These are phyloP conservation scores for Simplicillium aogashimaense DNA, from an alignment of 2,329 filamentous ascomycete species.

Conservation along the genomic window DNA sequence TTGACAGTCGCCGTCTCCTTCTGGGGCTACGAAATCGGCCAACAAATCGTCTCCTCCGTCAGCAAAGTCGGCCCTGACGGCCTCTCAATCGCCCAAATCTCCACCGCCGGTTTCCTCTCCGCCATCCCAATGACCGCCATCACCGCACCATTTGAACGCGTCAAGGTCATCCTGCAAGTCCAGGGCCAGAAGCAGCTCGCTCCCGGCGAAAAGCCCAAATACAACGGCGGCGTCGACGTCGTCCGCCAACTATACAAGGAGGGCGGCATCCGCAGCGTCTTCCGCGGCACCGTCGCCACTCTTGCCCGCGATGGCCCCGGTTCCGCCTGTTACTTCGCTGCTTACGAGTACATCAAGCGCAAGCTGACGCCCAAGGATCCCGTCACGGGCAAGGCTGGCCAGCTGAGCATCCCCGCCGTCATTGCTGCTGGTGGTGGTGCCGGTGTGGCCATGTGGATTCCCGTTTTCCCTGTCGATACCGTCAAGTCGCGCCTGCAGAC, in stretches of 20 bases:
- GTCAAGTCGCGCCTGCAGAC: constrained; percentile 93
- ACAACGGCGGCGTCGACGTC: constrained; percentile 79
- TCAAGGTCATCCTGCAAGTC: constrained; percentile 97
- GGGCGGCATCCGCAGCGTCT: constrained; percentile 83
- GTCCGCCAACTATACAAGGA: constrained; percentile 88
- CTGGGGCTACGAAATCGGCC: constrained; percentile 93
- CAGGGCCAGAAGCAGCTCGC: constrained; percentile 85
- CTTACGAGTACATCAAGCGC: constrained; percentile 94
- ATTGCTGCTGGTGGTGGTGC: constrained; percentile 82
- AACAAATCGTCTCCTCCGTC: constrained; percentile 66
- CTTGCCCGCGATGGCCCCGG: constrained; percentile 90
- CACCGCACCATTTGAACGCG: constrained; percentile 97
- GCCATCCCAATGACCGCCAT: constrained; percentile 96
- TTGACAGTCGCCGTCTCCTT: constrained; percentile 55
- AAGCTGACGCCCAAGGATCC: constrained; percentile 74
- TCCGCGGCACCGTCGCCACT: constrained; percentile 83
- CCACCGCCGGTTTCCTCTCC: constrained; percentile 91
- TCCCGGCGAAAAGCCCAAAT: constrained; percentile 86
- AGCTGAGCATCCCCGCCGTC: constrained; percentile 73
- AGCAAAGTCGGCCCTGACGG: constrained; percentile 57
- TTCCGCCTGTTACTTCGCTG: constrained; percentile 89
- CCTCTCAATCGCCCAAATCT: constrained; percentile 79
- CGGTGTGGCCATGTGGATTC: constrained; percentile 98
- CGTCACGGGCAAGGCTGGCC: constrained; percentile 58
- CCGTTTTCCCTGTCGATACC: constrained; percentile 94